These are phyloP conservation scores for Nicotiana noctiflora DNA, from an alignment of 257 asterid species.

Conservation along the genomic window DNA sequence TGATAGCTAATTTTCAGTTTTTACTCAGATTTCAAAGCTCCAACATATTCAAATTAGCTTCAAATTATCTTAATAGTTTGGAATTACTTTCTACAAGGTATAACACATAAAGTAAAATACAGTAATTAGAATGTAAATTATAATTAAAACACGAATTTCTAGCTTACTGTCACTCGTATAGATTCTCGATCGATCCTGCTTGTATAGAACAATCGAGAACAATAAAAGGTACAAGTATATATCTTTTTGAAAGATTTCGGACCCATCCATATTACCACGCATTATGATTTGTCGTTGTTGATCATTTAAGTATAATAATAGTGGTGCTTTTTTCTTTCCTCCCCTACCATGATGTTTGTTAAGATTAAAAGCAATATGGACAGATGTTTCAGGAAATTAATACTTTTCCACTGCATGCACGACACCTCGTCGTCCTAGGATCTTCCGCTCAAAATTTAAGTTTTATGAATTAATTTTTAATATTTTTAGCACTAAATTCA, in stretches of 20 bases:
- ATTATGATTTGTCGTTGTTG: background rate
- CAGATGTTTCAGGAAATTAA: background rate
- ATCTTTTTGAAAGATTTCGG: background rate
- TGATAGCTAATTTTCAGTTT: too few species aligned
- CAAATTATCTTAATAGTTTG: too few species aligned
- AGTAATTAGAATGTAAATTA: too few species aligned
- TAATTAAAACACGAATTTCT: too few species aligned
- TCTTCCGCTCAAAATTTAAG: background rate
- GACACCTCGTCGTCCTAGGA: slow-evolving; percentile 2
- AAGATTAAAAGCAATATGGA: background rate
- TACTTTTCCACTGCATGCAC: background rate
- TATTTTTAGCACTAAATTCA: too few species aligned
- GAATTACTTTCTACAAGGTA: too few species aligned
- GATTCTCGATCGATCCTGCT: background rate
- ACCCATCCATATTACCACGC: background rate
- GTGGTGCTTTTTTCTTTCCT: background rate
- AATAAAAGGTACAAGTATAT: too few species aligned
- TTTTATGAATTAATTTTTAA: too few species aligned
- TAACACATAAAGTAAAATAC: too few species aligned
- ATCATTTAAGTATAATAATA: background rate
- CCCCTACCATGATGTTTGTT: slow-evolving; percentile 6
- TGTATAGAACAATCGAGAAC: background rate
- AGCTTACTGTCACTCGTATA: too few species aligned
- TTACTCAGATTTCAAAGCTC: too few species aligned
- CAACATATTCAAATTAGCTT: too few species aligned